Percentiles rank a stretch among this genome's conserved stretches.
phyloP scores from a whole-genome alignment of 306 rosid genomes.

The Vigna unguiculata region DNA sequence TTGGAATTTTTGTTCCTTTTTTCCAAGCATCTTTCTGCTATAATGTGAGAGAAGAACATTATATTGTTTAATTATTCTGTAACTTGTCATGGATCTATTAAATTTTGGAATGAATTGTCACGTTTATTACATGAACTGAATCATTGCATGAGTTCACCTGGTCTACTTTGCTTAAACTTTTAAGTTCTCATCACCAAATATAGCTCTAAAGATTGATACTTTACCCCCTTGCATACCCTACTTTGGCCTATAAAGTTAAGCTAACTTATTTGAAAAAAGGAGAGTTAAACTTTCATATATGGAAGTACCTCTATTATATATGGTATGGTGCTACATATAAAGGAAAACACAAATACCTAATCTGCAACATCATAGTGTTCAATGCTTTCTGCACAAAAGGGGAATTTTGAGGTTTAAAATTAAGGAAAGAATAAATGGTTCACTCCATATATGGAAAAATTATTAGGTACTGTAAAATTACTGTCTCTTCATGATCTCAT shows the following conservation, averaged over 20 bases:
- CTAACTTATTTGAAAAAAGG: conserved; percentile 58
- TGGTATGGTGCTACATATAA: background rate
- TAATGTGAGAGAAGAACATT: background rate
- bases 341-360: background rate
- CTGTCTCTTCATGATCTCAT: too few species aligned
- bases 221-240: conserved; percentile 84
- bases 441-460: too few species aligned
- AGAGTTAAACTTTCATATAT: background rate
- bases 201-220: conserved; percentile 75
- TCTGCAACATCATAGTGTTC: conserved; percentile 72
- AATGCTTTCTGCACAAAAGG: conserved; percentile 65
- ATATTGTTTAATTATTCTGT: background rate
- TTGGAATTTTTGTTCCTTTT: background rate
- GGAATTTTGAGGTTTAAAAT: conserved; percentile 17
- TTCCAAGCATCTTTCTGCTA: background rate
- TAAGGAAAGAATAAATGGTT: too few species aligned
- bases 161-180: conserved; percentile 64
- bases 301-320: background rate
- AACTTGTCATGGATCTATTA: background rate
- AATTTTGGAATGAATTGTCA: background rate
- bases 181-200: conserved; percentile 78
- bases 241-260: conserved; percentile 86
- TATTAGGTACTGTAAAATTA: too few species aligned
- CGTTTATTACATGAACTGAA: background rate
- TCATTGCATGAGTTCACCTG: conserved; percentile 57